These are phyloP conservation scores for Apiotrichum siamense DNA, from an alignment of 1,284 basidiomycete species.

Conservation along the genomic window DNA sequence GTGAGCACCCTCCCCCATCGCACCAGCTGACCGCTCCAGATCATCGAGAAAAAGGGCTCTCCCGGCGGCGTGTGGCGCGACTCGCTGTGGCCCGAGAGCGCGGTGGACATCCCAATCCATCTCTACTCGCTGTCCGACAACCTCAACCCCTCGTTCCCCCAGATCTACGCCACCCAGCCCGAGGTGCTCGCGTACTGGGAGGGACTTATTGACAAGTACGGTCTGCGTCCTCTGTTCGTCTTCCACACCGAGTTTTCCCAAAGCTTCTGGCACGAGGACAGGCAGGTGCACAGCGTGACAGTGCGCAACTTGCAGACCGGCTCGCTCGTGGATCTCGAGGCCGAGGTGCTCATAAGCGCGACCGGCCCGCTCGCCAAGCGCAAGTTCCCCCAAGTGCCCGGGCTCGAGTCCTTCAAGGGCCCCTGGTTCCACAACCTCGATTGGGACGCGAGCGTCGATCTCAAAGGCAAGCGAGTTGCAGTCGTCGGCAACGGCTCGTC, in stretches of 20 bases:
- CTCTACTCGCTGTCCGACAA: constrained; percentile 27
- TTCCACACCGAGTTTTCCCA: constrained; percentile 19
- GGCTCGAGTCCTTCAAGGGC: constrained; percentile 38
- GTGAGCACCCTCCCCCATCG: background rate
- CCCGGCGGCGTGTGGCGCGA: constrained; percentile 32
- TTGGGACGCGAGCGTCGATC: constrained; percentile 28
- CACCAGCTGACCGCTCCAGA: constrained; percentile 3
- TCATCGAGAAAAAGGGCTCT: constrained; percentile 20
- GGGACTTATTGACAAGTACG: constrained; percentile 15
- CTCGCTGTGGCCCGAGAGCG: constrained; percentile 22
- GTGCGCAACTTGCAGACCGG: constrained; percentile 5
- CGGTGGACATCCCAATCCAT: constrained; percentile 32
- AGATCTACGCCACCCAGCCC: constrained; percentile 13
- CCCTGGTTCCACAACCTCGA: constrained; percentile 36
- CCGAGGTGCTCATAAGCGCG: constrained; percentile 29
- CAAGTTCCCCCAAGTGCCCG: constrained; percentile 34
- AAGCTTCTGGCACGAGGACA: constrained; percentile 16
- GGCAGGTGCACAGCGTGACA: constrained; percentile 20
- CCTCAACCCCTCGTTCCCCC: constrained; percentile 14
- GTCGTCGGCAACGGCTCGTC: constrained; percentile 10
- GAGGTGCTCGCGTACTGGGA: constrained; percentile 26
- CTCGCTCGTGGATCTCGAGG: background rate
- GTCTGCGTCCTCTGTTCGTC: constrained; percentile 12
- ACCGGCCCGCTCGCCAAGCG: constrained; percentile 27
- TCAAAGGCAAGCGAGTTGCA: constrained; percentile 1